These are phyloP conservation scores for Solanum paucissectum DNA, from an alignment of 257 asterid genomes.

Conservation along the genomic window DNA sequence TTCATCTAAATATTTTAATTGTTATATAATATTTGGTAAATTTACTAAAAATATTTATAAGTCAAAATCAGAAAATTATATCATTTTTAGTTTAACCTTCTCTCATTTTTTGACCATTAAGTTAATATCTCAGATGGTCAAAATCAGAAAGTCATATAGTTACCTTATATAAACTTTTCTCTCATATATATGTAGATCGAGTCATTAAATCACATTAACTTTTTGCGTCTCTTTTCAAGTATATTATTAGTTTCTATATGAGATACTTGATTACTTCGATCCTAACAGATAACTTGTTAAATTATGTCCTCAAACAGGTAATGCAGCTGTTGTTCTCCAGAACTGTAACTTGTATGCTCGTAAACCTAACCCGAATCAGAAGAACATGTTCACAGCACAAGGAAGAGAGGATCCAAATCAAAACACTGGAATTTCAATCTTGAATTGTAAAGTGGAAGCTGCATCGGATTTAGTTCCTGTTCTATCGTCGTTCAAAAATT, in stretches of 20 bases:
- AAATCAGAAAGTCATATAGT: background rate
- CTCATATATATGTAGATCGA: background rate
- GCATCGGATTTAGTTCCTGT: conserved; percentile 77
- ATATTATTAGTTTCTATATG: background rate
- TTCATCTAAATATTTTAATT: background rate
- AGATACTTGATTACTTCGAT: background rate
- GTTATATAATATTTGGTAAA: no score
- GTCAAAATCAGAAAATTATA: background rate
- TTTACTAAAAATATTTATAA: no score
- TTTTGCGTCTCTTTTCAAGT: background rate
- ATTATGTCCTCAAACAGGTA: background rate
- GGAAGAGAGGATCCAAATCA: conserved; percentile 91
- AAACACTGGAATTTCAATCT: conserved; percentile 82
- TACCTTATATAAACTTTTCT: background rate
- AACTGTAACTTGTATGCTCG: conserved; percentile 77
- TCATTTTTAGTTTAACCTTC: no score
- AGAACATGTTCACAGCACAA: conserved; percentile 82
- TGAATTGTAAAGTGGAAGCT: conserved; percentile 63
- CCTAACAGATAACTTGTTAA: background rate
- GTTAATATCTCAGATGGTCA: background rate
- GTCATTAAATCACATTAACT: background rate
- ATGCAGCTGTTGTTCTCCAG: conserved; percentile 78
- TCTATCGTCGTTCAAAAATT: conserved; percentile 33
- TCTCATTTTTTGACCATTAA: background rate
- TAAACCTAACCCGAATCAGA: conserved; percentile 47